Evolutionary conservation across 2,329 filamentous ascomycete species (phyloP).

Genomic region (Ceratocystis destructans): DNA sequence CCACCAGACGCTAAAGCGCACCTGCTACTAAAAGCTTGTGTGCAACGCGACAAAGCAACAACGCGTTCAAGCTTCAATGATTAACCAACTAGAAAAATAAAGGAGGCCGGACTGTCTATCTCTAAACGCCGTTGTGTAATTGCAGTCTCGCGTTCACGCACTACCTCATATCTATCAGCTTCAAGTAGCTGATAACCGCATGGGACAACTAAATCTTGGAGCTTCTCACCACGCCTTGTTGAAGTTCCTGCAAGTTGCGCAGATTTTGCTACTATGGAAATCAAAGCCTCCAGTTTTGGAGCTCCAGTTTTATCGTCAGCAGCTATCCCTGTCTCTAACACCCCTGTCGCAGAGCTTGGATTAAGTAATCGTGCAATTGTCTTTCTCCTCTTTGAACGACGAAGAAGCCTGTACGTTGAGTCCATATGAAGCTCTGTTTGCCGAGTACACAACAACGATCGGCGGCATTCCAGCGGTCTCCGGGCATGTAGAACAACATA

Average conservation of each 20-base stretch:
- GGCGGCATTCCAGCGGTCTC: background rate
- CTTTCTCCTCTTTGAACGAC: conserved; percentile 18
- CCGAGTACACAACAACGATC: background rate
- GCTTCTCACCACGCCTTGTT: too few species aligned
- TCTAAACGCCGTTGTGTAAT: too few species aligned
- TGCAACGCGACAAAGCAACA: background rate
- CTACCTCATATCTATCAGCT: too few species aligned
- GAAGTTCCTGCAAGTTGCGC: background rate
- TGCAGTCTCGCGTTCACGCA: too few species aligned
- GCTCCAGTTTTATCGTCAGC: background rate
- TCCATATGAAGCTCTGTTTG: background rate
- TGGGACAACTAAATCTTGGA: too few species aligned
- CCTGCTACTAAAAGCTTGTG: background rate
- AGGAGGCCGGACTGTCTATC: background rate
- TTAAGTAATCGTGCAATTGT: conserved; percentile 13
- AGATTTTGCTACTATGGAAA: background rate
- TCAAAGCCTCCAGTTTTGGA: background rate
- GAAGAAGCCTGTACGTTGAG: background rate
- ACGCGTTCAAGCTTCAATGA: background rate
- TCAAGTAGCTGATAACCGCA: too few species aligned
- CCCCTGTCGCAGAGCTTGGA: conserved; percentile 10
- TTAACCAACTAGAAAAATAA: background rate
- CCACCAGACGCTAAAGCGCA: background rate
- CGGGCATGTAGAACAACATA: too few species aligned
- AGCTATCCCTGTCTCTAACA: background rate